These are phyloP conservation scores for Chloromonas sp. DNA, from an alignment of 163 green algal species.

Conservation along the genomic window DNA sequence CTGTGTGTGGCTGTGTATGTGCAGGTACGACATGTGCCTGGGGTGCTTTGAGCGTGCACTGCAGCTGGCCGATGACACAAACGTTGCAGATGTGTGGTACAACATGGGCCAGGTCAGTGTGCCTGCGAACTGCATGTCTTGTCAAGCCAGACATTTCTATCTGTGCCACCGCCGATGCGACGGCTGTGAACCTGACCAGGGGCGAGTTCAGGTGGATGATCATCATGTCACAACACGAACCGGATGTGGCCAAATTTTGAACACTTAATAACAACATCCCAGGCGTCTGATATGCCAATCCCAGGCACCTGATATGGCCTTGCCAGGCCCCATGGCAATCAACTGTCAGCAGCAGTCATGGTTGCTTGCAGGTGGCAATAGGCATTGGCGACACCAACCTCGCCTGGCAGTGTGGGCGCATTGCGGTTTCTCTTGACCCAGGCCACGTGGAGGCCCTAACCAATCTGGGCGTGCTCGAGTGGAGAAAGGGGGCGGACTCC, in stretches of 20 bases:
- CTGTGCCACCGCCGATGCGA: no score
- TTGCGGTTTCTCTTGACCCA: constrained; percentile 54
- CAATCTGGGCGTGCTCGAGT: constrained; percentile 74
- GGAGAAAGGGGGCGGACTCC: constrained; percentile 50
- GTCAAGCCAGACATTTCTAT: no score
- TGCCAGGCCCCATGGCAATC: no score
- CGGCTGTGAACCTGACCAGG: no score
- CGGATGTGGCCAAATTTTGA: no score
- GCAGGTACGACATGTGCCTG: constrained; percentile 68
- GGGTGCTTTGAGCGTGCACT: constrained; percentile 67
- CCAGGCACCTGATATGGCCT: no score
- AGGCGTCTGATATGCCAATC: no score
- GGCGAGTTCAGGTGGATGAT: no score
- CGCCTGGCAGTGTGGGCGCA: constrained; percentile 51
- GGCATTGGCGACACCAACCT: constrained; percentile 70
- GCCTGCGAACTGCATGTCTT: no score
- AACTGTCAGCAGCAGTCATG: no score
- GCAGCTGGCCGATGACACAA: constrained; percentile 41
- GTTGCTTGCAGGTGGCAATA: constrained; percentile 40
- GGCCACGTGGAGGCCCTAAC: constrained; percentile 67
- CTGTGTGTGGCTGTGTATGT: background rate
- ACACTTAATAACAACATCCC: no score
- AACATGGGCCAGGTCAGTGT: constrained; percentile 61
- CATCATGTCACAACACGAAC: no score
- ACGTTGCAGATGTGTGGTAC: constrained; percentile 72